These are phyloP conservation scores for Epichloe aotearoae DNA, from an alignment of 2,329 filamentous ascomycete genomes.

Conservation along the genomic window DNA sequence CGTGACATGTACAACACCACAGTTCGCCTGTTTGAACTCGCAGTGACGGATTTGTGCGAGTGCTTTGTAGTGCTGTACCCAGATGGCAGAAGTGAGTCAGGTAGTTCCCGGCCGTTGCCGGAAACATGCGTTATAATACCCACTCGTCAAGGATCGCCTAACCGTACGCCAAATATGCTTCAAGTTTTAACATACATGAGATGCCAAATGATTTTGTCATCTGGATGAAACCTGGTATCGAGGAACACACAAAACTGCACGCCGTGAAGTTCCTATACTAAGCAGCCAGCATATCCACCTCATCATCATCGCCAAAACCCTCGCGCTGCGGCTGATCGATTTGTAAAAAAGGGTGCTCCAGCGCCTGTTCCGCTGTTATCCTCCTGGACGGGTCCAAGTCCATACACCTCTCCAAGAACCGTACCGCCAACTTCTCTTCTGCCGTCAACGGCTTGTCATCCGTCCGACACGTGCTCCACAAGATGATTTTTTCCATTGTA, in stretches of 20 bases:
- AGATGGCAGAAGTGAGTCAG: not conserved
- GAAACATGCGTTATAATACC: not conserved
- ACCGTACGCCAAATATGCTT: constrained; percentile 3
- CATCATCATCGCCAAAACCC: constrained; percentile 32
- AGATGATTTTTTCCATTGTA: constrained; percentile 79
- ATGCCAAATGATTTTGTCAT: not conserved
- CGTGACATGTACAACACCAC: not conserved
- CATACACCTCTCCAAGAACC: constrained; percentile 59
- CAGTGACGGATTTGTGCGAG: too few species aligned
- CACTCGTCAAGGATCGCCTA: not conserved
- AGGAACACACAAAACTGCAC: not conserved
- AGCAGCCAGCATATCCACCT: constrained; percentile 36
- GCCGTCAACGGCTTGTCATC: constrained; percentile 42
- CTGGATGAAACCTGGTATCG: constrained; percentile 1
- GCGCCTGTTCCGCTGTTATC: constrained; percentile 61
- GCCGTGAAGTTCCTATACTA: constrained; percentile 8
- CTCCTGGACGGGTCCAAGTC: constrained; percentile 63
- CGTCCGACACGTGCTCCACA: constrained; percentile 81
- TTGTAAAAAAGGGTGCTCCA: constrained; percentile 61
- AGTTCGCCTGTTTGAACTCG: not conserved
- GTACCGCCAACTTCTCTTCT: constrained; percentile 60
- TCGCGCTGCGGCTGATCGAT: constrained; percentile 17
- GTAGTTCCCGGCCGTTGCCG: not conserved
- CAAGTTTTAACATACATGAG: not conserved
- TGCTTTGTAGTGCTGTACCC: too few species aligned